phyloP scores from a whole-genome alignment of 495 filamentous ascomycete genomes.

The Xylaria grammica region DNA sequence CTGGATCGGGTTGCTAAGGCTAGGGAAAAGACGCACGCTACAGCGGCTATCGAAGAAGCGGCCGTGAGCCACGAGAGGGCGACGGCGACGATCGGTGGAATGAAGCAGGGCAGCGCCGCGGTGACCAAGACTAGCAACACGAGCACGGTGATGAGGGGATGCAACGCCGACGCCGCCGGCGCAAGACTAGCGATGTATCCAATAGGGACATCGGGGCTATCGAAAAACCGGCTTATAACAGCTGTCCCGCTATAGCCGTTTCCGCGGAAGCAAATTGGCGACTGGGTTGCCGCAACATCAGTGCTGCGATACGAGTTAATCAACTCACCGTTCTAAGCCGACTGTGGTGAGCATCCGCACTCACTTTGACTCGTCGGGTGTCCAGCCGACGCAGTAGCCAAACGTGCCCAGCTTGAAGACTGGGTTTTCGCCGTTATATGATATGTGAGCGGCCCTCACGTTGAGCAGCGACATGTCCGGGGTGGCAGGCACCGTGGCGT shows the following conservation, averaged over 20 bases:
- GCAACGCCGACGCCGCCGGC: neutral
- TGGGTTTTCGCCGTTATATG: neutral
- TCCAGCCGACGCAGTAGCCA: conserved; percentile 6
- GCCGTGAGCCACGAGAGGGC: neutral
- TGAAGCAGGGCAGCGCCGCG: conserved; percentile 3
- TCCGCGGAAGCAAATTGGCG: neutral
- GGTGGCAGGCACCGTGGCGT: neutral
- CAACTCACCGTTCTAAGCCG: no score
- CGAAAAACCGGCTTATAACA: neutral
- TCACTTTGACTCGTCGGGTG: neutral
- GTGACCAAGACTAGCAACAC: neutral
- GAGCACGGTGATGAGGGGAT: neutral
- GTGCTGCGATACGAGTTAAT: no score
- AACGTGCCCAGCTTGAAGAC: neutral
- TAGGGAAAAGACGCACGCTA: no score
- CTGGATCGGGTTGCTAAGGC: neutral
- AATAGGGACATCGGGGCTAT: neutral
- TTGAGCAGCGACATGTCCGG: neutral
- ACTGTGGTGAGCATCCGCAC: neutral
- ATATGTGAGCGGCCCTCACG: neutral
- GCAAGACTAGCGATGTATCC: neutral
- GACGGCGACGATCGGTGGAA: conserved; percentile 1
- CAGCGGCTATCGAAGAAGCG: no score
- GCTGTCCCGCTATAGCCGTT: neutral
- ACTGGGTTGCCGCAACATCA: neutral